Evolutionary conservation across 2,329 filamentous ascomycete species (phyloP), one percentile per base, ranked within the genome.

Genomic region (Trichoderma polysporum): DNA sequence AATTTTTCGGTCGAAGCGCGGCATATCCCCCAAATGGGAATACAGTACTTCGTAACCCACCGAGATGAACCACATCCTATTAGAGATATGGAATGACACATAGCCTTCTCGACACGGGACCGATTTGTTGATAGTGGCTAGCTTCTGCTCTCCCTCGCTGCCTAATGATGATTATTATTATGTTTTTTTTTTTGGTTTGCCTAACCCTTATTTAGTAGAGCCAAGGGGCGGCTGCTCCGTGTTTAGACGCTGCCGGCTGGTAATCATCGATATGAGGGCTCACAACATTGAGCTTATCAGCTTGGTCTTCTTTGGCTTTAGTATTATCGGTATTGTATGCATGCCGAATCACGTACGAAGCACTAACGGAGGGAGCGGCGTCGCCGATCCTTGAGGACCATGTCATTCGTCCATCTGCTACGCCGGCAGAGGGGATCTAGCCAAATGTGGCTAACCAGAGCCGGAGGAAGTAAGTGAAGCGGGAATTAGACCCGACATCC

Each of bases 301-400:
- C 58, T 52, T 37, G 27, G 52, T 35, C 52, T 65, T 13, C 27
- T 37, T 56, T 56, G 37, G 49, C 17, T 37, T 39, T 47, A 37
- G 33, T 12, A 45, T 45, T 27, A 29, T 27, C 19, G 39, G 35
- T 19, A 45, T 47, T n/a, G 17, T 41, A 56, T 37, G 39, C 39
- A 56, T 65, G 15, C 29, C 49, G 37, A 57, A 37, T 57, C 61
- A 15, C 22, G 53, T 39, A 31, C 41, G 41, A 45, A 22, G 41
- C n/a, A 19, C 39, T 56, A 47, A 39, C 17, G 29, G 52, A 49
- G 52, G 31, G 54, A 31, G 39, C 61, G 61, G 61, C 61, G 61
- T 56, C 61, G 61, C 61, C 61, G 61, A 65, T 65, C 61, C 61
- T 41, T 49, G 52, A 54, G 37, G n/a, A 29, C 29, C 47, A 35